Conservation (phyloP, 768 basidiomycete genomes). For the Pleurotus sapidus region DNA sequence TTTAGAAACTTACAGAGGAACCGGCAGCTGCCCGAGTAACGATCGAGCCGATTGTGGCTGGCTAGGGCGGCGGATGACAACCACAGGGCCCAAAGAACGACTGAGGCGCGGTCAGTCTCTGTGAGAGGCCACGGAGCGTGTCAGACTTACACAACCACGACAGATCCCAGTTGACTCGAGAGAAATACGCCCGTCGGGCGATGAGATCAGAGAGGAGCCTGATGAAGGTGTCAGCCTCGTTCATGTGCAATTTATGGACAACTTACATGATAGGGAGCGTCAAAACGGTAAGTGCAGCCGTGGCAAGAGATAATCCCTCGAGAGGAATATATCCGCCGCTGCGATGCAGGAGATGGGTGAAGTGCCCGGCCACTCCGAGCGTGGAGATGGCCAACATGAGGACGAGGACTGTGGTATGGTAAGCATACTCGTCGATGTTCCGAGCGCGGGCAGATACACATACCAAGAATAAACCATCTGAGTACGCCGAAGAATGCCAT, state of each 20-base stretch:
- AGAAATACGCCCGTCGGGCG: slow-evolving; percentile 11
- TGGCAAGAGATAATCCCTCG: slow-evolving; percentile 12
- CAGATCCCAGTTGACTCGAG: slow-evolving; percentile 14
- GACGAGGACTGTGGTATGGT: not conserved
- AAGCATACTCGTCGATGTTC: not conserved
- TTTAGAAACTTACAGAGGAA: not conserved
- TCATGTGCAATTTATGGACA: not conserved
- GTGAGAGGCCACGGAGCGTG: too few species aligned
- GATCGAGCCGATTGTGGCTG: not conserved
- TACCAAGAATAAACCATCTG: not conserved
- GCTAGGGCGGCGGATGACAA: slow-evolving; percentile 10
- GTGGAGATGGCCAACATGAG: not conserved
- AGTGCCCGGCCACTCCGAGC: not conserved
- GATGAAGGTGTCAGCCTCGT: not conserved
- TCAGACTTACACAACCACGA: slow-evolving; percentile 8
- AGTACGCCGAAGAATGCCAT: not conserved
- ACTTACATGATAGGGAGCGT: slow-evolving; percentile 12
- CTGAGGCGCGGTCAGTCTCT: not conserved
- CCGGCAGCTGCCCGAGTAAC: slow-evolving; percentile 12
- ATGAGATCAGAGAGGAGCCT: slow-evolving; percentile 13
- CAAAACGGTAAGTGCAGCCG: slow-evolving; percentile 7
- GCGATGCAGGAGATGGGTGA: not conserved
- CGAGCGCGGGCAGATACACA: not conserved
- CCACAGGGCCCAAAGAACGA: slow-evolving; percentile 12
- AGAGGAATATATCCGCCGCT: not conserved